Evolutionary conservation across 495 filamentous ascomycete genomes (phyloP).

Genomic region (Venustampulla echinocandica): DNA sequence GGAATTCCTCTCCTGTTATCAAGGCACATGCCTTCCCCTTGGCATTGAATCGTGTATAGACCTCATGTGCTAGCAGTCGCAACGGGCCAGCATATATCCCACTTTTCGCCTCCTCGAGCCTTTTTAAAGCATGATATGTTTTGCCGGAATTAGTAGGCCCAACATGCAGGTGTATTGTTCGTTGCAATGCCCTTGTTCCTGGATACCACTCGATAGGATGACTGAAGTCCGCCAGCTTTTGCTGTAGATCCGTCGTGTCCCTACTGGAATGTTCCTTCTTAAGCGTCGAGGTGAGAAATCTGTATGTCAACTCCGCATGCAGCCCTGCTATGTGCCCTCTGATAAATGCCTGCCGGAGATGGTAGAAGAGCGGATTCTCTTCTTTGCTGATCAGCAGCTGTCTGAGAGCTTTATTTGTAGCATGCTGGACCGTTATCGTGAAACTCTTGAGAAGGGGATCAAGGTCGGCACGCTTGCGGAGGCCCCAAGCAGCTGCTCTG

Average conservation of each 20-base stretch:
- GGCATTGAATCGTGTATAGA: slow-evolving; percentile 71
- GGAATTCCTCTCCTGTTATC: slow-evolving; percentile 84
- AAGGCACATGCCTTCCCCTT: slow-evolving; percentile 68
- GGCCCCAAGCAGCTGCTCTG: too few relatives aligned
- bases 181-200: slow-evolving; percentile 62
- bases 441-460: not conserved
- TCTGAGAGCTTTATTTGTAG: slow-evolving; percentile 5
- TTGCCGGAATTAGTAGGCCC: slow-evolving; percentile 98
- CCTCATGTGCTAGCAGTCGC: slow-evolving; percentile 85
- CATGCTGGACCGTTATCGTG: not conserved
- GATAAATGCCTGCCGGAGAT: slow-evolving; percentile 50
- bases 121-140: slow-evolving; percentile 87
- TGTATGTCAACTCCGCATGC: slow-evolving; percentile 47
- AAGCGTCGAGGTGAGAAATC: slow-evolving; percentile 35
- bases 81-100: slow-evolving; percentile 92
- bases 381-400: not conserved
- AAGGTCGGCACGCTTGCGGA: slow-evolving; percentile 24
- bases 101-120: slow-evolving; percentile 62
- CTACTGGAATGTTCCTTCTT: slow-evolving; percentile 21
- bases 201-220: slow-evolving; percentile 91
- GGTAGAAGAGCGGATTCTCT: slow-evolving; percentile 43
- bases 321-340: slow-evolving; percentile 39
- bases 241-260: slow-evolving; percentile 41
- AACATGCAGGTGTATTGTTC: slow-evolving; percentile 86
- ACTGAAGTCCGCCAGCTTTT: slow-evolving; percentile 64